A percentile compares a stretch with the other conserved stretches of the same genome.
These are phyloP conservation scores for Dactylellina sp. DNA, from an alignment of 2,329 filamentous ascomycete genomes.

Conservation along the genomic window DNA sequence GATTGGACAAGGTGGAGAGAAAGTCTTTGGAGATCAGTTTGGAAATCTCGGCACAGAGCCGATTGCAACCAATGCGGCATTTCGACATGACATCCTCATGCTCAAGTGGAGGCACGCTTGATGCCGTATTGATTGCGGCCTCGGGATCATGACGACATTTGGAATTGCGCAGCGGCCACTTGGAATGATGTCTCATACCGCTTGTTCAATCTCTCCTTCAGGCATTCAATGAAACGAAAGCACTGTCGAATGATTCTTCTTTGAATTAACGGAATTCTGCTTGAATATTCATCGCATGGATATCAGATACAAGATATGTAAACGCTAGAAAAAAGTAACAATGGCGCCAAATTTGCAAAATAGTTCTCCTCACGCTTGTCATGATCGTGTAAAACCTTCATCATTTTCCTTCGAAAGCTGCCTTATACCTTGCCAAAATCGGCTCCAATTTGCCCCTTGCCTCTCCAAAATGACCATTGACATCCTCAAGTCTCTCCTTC, in stretches of 20 bases:
- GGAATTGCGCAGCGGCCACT: neutral
- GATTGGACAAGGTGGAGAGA: neutral
- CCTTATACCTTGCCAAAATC: slow-evolving; percentile 46
- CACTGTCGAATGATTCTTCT: no score
- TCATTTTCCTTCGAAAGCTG: slow-evolving; percentile 23
- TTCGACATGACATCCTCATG: no score
- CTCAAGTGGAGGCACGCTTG: neutral
- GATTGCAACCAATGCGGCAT: neutral
- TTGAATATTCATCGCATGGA: neutral
- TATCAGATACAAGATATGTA: neutral
- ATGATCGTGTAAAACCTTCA: slow-evolving; percentile 11
- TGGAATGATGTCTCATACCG: no score
- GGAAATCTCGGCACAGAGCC: neutral
- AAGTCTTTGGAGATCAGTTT: slow-evolving; percentile 13
- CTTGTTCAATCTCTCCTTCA: no score
- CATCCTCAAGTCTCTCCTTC: slow-evolving; percentile 52
- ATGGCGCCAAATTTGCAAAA: slow-evolving; percentile 31
- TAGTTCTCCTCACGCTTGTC: slow-evolving; percentile 1
- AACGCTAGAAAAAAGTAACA: slow-evolving; percentile 38
- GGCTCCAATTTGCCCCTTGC: slow-evolving; percentile 53
- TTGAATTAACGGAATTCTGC: no score
- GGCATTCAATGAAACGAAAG: no score
- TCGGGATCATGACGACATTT: neutral
- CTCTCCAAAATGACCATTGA: slow-evolving; percentile 51
- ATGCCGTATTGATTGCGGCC: slow-evolving; percentile 7